Conservation (phyloP, 2,329 filamentous ascomycete species). For the Venturia carpophila region DNA sequence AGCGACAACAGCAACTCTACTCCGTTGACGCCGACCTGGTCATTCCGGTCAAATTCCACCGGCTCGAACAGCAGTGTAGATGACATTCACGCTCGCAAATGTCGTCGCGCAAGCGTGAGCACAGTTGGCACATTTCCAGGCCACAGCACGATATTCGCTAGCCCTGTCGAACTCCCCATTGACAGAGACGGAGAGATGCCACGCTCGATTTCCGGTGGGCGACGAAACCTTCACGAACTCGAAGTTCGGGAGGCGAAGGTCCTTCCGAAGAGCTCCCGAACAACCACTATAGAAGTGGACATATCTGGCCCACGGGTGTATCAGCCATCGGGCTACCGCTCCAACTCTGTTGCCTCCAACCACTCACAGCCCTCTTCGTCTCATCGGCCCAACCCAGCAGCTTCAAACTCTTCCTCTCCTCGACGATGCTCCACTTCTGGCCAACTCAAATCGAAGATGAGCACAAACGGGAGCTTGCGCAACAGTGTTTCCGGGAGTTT, state of each 20-base stretch:
- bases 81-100: background rate
- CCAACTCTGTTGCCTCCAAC: background rate
- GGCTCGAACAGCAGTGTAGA: conserved; percentile 5
- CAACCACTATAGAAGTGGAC: background rate
- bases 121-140: background rate
- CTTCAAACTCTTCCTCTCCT: background rate
- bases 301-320: background rate
- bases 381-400: background rate
- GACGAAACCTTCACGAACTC: background rate
- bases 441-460: background rate
- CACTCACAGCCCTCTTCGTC: background rate
- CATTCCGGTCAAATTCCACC: conserved; percentile 7
- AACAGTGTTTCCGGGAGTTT: background rate
- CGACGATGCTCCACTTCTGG: background rate
- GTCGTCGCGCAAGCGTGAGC: background rate
- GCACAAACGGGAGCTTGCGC: background rate
- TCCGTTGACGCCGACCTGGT: conserved; percentile 10
- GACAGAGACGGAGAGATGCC: background rate
- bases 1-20: conserved; percentile 3
- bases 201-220: background rate
- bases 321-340: conserved; percentile 4
- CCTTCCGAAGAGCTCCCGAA: background rate
- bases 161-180: conserved; percentile 3
- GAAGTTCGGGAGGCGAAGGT: background rate
- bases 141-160: conserved; percentile 8